These are phyloP conservation scores for Plasmodium vivax DNA, from an alignment of 169 alveolate species.

Conservation along the genomic window DNA sequence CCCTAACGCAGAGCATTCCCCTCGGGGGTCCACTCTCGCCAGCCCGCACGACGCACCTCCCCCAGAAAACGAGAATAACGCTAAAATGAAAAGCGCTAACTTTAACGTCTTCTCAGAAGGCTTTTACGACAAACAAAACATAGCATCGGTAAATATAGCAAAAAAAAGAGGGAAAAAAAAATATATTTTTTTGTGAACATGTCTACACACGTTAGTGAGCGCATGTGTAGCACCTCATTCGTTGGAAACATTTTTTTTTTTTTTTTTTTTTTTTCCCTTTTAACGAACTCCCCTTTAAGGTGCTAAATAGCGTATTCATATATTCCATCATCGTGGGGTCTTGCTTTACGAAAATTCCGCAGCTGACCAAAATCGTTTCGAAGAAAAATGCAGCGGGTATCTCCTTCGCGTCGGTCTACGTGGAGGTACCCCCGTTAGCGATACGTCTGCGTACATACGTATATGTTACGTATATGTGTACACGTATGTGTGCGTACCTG, in stretches of 20 bases:
- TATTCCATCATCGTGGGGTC: constrained; percentile 23
- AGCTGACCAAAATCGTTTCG: constrained; percentile 18
- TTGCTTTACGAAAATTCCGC: constrained; percentile 41
- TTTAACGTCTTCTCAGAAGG: constrained; percentile 23
- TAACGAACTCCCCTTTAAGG: background rate
- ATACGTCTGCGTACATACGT: background rate
- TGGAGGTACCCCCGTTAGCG: constrained; percentile 8
- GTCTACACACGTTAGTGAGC: background rate
- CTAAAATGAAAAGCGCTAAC: constrained; percentile 8
- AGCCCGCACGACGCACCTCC: no score
- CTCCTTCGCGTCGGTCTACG: constrained; percentile 18
- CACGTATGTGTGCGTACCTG: background rate
- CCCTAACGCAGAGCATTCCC: background rate
- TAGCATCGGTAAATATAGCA: constrained; percentile 12
- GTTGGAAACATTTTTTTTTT: background rate
- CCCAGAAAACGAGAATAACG: background rate
- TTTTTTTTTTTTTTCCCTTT: background rate
- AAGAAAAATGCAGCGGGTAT: constrained; percentile 26
- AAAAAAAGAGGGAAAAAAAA: background rate
- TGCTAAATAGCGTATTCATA: constrained; percentile 18
- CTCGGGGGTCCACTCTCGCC: background rate
- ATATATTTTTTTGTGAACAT: background rate
- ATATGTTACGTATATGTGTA: background rate
- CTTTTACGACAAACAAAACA: constrained; percentile 14
- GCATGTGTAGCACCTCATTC: background rate